These are phyloP conservation scores for Candida awuae DNA, from an alignment of 805 yeast species.

Conservation along the genomic window DNA sequence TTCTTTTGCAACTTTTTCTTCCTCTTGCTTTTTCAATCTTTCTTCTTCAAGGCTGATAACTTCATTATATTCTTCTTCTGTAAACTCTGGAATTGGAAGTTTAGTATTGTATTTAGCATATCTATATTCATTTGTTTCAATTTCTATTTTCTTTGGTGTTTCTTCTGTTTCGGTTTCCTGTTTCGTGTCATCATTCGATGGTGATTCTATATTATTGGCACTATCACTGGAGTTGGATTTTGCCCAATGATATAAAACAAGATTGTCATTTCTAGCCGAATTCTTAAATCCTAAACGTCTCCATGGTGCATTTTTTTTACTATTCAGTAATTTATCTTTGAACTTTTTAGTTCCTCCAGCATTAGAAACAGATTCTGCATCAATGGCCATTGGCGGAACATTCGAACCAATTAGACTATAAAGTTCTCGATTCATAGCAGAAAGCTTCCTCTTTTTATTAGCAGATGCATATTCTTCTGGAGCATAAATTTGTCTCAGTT, in stretches of 20 bases:
- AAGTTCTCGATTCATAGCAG: constrained; percentile 83
- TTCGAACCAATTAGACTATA: constrained; percentile 85
- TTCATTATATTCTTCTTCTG: constrained; percentile 49
- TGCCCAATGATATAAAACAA: constrained; percentile 76
- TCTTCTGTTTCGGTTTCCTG: background rate
- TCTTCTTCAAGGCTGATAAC: constrained; percentile 29
- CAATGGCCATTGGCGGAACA: constrained; percentile 74
- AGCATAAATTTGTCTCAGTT: constrained; percentile 14
- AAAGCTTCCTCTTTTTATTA: constrained; percentile 29
- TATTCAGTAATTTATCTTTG: constrained; percentile 53
- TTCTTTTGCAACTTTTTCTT: background rate
- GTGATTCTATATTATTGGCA: no score
- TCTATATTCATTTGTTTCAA: constrained; percentile 32
- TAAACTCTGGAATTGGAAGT: constrained; percentile 61
- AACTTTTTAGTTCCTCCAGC: constrained; percentile 33
- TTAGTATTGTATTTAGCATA: constrained; percentile 70
- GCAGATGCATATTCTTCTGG: constrained; percentile 18
- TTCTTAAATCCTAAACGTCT: constrained; percentile 53
- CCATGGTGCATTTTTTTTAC: constrained; percentile 75
- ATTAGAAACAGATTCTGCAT: constrained; percentile 24
- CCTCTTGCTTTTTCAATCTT: constrained; percentile 11
- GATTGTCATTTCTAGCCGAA: constrained; percentile 40
- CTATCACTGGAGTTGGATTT: no score
- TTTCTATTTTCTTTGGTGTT: constrained; percentile 19
- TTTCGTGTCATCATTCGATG: background rate